phyloP scores from a whole-genome alignment of 2,329 filamentous ascomycete genomes.

The Fusarium lyarnte region DNA sequence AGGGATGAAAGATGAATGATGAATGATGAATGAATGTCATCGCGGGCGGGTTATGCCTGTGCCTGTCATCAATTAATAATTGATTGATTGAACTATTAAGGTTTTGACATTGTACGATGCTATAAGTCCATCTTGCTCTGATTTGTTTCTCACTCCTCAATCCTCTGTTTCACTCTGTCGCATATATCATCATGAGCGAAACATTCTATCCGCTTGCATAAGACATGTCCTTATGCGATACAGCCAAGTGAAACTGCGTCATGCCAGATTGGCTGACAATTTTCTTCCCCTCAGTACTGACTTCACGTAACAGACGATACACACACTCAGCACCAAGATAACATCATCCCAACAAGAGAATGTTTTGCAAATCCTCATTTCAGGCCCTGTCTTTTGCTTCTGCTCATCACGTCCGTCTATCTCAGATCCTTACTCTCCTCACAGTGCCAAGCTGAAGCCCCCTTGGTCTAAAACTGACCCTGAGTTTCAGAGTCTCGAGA shows the following conservation, averaged over 20 bases:
- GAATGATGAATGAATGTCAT: background rate
- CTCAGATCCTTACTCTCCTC: slow-evolving; percentile 10
- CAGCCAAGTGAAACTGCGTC: slow-evolving; percentile 5
- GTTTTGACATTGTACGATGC: background rate
- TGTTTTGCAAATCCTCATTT: slow-evolving; percentile 24
- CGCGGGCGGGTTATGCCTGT: background rate
- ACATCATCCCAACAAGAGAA: background rate
- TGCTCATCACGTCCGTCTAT: slow-evolving; percentile 14
- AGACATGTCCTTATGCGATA: background rate
- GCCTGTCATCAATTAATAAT: background rate
- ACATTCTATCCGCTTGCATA: slow-evolving; percentile 12
- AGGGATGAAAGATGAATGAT: background rate
- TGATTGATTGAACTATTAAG: background rate
- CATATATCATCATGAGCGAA: background rate
- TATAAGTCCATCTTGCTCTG: background rate
- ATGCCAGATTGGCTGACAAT: background rate
- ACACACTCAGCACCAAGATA: background rate
- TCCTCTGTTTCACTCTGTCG: slow-evolving; percentile 29
- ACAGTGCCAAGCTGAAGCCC: slow-evolving; percentile 13
- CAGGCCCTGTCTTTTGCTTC: background rate
- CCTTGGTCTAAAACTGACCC: slow-evolving; percentile 32
- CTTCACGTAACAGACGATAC: background rate
- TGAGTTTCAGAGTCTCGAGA: slow-evolving; percentile 39
- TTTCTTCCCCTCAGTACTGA: background rate
- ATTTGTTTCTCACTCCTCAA: slow-evolving; percentile 11